These are phyloP conservation scores for Penicillium expansum DNA, from an alignment of 2,329 filamentous ascomycete species.

Conservation along the genomic window DNA sequence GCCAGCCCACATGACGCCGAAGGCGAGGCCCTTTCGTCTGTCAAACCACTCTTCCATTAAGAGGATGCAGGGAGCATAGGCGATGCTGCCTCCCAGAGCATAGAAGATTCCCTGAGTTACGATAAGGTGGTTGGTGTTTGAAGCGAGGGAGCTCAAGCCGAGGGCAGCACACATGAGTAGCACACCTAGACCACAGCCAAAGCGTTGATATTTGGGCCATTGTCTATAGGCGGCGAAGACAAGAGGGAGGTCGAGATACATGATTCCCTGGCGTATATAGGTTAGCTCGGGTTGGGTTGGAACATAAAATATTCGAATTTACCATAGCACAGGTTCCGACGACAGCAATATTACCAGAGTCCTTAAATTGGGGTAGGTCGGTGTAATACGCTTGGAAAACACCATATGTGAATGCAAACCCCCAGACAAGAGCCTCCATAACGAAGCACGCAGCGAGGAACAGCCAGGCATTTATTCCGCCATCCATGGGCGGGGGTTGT, in stretches of 20 bases:
- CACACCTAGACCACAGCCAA: constrained; percentile 20
- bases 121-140: constrained; percentile 21
- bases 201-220: constrained; percentile 14
- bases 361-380: constrained; percentile 14
- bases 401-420: constrained; percentile 25
- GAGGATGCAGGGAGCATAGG: constrained; percentile 48
- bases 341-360: constrained; percentile 14
- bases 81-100: constrained; percentile 46
- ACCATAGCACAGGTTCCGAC: constrained; percentile 25
- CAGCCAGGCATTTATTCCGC: constrained; percentile 44
- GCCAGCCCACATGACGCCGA: constrained; percentile 46
- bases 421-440: constrained; percentile 56
- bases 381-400: constrained; percentile 33
- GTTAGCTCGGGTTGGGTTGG: no score
- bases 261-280: not conserved
- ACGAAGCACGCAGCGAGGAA: constrained; percentile 52
- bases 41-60: constrained; percentile 54
- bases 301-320: not conserved
- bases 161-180: constrained; percentile 25
- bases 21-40: constrained; percentile 43
- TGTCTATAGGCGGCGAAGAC: constrained; percentile 18
- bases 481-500: constrained; percentile 32
- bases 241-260: constrained; percentile 13
- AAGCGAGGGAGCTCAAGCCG: constrained; percentile 23
- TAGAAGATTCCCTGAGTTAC: constrained; percentile 29